Evolutionary conservation across 768 basidiomycete species (phyloP), one percentile per base, ranked within the genome.

Genomic region (Chalciporus chontae): DNA sequence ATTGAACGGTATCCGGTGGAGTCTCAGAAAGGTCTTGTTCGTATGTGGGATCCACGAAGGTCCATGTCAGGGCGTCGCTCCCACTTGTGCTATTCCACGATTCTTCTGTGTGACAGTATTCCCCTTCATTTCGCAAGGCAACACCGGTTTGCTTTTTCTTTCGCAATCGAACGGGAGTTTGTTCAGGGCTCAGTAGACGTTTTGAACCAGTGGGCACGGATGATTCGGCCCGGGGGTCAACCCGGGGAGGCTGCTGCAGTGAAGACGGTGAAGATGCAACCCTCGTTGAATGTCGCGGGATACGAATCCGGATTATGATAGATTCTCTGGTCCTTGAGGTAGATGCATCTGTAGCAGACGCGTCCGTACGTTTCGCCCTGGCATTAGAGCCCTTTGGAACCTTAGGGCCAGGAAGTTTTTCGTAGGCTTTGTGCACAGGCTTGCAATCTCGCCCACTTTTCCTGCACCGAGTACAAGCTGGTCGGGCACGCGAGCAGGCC

Each of bases 331-430:
- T 9, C 27, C 21, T 21, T 21, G 48, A 8, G 21, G 31, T 7
- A 15, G 31, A 38, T 14, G 26, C 24, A 4, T 45, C 19, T 15
- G 18, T 14, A 8, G 13, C 13, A 43, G 6, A 13, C 13, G 24
- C 19, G 40, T 10, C 38, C 9, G 40, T 38, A 13, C 14, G 10
- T 31, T 31, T 31, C 31, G 31, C 31, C 31, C 13, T 11, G 31
- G 31, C 11, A 11, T 31, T 31, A 10, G 31, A 31, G 10, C 31
- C 31, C 34, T 36, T 36, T 6, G 15, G 24, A 3, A 18, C 0
- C 39, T 61, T 67, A 18, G 65, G 65, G 34, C 46, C n/a, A 34
- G 65, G 67, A 18, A 67, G 56, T 27, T 15, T 54, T 29, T 65
- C 55, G 21, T 62, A 67, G 24, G 56, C 57, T 31, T 10, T 27